phyloP scores from a whole-genome alignment of 331 rosid species.

The Pyrus hybrid region DNA sequence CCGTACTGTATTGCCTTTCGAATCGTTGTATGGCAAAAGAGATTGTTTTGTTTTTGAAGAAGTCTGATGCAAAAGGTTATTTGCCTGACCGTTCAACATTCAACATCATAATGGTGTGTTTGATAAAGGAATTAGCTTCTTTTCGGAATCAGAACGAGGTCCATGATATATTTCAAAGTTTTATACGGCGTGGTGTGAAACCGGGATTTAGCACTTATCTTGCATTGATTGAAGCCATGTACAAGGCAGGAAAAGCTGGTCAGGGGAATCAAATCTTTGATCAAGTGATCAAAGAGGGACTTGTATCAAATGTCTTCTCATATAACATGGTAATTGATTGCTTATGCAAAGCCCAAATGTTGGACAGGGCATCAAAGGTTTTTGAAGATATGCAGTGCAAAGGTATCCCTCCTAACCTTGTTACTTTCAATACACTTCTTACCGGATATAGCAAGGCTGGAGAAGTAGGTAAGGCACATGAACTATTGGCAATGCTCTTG shows the following conservation, averaged over 20 bases:
- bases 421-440: conserved; percentile 78
- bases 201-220: conserved; percentile 52
- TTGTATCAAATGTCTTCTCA: conserved; percentile 37
- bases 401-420: conserved; percentile 64
- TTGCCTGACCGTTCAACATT: conserved; percentile 45
- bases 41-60: conserved; percentile 35
- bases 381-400: conserved; percentile 43
- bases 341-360: conserved; percentile 55
- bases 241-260: conserved; percentile 31
- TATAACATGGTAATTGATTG: conserved; percentile 72
- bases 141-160: conserved; percentile 21
- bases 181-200: conserved; percentile 39
- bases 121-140: conserved; percentile 46
- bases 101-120: conserved; percentile 51
- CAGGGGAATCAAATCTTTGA: conserved; percentile 41
- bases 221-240: conserved; percentile 47
- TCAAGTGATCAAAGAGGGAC: conserved; percentile 44
- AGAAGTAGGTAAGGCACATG: conserved; percentile 38
- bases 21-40: conserved; percentile 52
- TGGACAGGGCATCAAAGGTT: conserved; percentile 47
- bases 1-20: conserved; percentile 54
- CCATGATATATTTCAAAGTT: conserved; percentile 41
- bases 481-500: conserved; percentile 55
- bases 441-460: conserved; percentile 60
- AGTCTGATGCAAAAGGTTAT: conserved; percentile 43